Conservation (phyloP, 495 filamentous ascomycete species). For the Echria macrotheca region DNA sequence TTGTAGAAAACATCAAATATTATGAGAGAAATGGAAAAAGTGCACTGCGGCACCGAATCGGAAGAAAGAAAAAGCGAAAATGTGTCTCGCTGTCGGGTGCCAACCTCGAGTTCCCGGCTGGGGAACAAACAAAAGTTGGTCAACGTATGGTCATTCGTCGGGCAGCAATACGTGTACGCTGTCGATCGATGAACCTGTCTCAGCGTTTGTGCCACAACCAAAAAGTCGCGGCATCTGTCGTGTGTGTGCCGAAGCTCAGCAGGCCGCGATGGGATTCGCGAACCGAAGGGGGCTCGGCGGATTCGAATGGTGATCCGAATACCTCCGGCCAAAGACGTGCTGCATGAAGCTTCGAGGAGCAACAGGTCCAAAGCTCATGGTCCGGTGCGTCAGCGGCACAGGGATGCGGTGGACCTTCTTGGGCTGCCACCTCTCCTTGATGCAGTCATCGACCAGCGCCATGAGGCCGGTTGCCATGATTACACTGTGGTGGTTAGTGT, state of each 20-base stretch:
- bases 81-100: not conserved
- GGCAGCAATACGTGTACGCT: slow-evolving; percentile 1
- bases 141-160: not conserved
- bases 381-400: slow-evolving; percentile 52
- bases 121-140: not conserved
- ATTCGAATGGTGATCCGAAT: slow-evolving; percentile 35
- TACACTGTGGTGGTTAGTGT: slow-evolving; percentile 50
- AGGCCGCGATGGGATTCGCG: slow-evolving; percentile 32
- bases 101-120: not conserved
- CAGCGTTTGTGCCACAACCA: not conserved
- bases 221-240: not conserved
- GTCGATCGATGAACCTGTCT: not conserved
- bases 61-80: not conserved
- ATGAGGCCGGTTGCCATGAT: slow-evolving; percentile 88
- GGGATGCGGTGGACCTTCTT: slow-evolving; percentile 56
- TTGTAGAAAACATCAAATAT: not conserved
- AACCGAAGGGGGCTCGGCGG: slow-evolving; percentile 37
- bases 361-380: slow-evolving; percentile 60
- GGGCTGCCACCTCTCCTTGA: slow-evolving; percentile 71
- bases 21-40: not conserved
- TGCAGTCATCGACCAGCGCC: slow-evolving; percentile 86
- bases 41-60: not conserved
- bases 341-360: slow-evolving; percentile 70
- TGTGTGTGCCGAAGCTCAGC: slow-evolving; percentile 20
- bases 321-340: slow-evolving; percentile 66